Evolutionary conservation across 768 basidiomycete genomes (phyloP), one percentile per base, ranked within the genome.

Genomic region (Sarcomyxa edulis): DNA sequence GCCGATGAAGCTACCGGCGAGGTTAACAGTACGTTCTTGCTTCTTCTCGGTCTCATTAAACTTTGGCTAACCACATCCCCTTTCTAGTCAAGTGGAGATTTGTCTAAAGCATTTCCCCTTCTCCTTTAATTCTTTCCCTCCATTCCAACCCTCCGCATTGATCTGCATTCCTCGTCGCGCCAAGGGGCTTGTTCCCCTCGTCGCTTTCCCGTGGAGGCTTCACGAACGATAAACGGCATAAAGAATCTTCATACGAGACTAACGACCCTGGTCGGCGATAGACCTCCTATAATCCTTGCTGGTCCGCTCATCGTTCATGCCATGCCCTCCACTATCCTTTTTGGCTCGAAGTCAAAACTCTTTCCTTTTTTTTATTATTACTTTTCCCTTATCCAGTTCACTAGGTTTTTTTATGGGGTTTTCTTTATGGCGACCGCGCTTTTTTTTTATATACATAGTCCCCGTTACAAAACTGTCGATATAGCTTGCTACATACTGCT

Each of bases 21-120:
- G 42, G 66, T 88, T 43, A 49, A 63, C 34, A 84, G 83, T 80
- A 57, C 43, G 73, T 73, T 21, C 27, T 35, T 9, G 1, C 29
- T 8, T 27, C 37, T 15, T 38, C n/a, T 21, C 22, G 32, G 10
- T 14, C n/a, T n/a, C n/a, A 30, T 18, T 25, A 39, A 21, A 12
- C 37, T 22, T 38, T 35, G 22, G 41, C 51, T 20, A 49, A 14
- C 25, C 22, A 22, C 38, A 42, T 34, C 28, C 31, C 36, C 27
- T 14, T 39, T 26, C 19, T 43, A 71, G 69, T 71, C 39, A 49
- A 39, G 15, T 71, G 69, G 69, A 33, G 34, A 32, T 65, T 60
- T 44, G 43, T 56, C 40, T 67, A 52, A 60, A 28, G 19, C 30
- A 34, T 31, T 44, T 34, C 36, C 72, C 70, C 20, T 65, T 80